Conservation (phyloP, 371 early-diverging fungal species). For the Blyttiomyces sp. region DNA sequence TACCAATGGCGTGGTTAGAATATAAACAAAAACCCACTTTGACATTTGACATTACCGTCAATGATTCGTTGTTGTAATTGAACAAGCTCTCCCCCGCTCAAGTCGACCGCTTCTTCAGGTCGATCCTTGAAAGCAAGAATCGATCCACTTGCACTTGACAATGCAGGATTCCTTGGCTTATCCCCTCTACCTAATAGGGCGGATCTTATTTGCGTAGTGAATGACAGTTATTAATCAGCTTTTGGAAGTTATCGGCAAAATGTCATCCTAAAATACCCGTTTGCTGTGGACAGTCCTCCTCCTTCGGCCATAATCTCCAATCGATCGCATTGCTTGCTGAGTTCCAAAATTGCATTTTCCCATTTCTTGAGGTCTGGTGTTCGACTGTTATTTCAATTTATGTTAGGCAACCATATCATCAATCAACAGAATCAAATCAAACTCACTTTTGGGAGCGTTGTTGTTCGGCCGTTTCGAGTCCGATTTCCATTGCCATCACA, state of each 20-base stretch:
- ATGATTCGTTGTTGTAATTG: slow-evolving; percentile 75
- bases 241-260: too few relatives aligned
- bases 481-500: slow-evolving; percentile 53
- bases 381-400: slow-evolving; percentile 4
- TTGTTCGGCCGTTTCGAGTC: slow-evolving; percentile 61
- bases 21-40: neutral
- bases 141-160: too few relatives aligned
- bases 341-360: slow-evolving; percentile 32
- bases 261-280: too few relatives aligned
- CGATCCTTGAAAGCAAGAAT: too few relatives aligned
- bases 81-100: slow-evolving; percentile 61
- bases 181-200: too few relatives aligned
- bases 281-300: neutral
- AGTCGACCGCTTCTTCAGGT: too few relatives aligned
- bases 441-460: slow-evolving; percentile 45
- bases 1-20: neutral
- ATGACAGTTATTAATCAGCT: slow-evolving; percentile 5
- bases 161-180: too few relatives aligned
- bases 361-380: slow-evolving; percentile 27
- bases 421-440: slow-evolving; percentile 9
- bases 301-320: slow-evolving; percentile 26
- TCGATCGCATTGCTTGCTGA: slow-evolving; percentile 35
- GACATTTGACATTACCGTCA: slow-evolving; percentile 49
- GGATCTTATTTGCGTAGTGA: neutral
- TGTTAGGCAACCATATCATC: neutral